phyloP scores from a whole-genome alignment of 202 grass and related monocot species.

The Cymbopogon flexuosus region DNA sequence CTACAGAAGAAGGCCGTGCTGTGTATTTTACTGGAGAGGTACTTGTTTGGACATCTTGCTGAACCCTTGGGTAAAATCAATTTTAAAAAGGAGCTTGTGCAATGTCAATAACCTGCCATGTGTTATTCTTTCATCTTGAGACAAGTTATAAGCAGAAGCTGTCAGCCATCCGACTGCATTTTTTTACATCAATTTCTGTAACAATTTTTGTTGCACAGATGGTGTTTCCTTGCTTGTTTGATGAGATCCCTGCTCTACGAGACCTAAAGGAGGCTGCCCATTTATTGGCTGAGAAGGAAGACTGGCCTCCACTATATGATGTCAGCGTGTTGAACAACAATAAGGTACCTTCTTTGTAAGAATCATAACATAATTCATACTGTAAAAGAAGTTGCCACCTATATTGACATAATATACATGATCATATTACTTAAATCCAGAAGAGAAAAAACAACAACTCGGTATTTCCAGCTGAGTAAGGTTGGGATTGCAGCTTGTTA shows the following conservation, averaged over 20 bases:
- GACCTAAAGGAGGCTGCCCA: constrained; percentile 70
- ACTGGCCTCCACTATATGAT: constrained; percentile 78
- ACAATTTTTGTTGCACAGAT: constrained; percentile 46
- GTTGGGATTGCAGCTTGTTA: neutral
- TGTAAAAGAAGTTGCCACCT: neutral
- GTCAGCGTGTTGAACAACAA: constrained; percentile 62
- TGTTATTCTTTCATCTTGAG: constrained; percentile 6
- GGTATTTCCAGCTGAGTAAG: neutral
- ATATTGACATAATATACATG: neutral
- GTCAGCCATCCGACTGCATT: neutral
- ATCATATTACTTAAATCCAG: neutral
- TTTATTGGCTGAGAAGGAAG: constrained; percentile 65
- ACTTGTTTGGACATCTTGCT: neutral
- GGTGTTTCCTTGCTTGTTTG: constrained; percentile 87
- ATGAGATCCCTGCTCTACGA: constrained; percentile 63
- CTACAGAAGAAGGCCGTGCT: constrained; percentile 63
- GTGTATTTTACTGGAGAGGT: constrained; percentile 95
- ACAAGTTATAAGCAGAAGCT: neutral
- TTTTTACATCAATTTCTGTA: neutral
- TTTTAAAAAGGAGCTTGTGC: neutral
- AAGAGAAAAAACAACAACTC: neutral
- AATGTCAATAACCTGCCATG: neutral
- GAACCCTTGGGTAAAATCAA: neutral
- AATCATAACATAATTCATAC: neutral
- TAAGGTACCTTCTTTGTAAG: constrained; percentile 46